Base-by-base conservation (phyloP, 2,329 filamentous ascomycete genomes). In the Calonectria henricotiae region DNA sequence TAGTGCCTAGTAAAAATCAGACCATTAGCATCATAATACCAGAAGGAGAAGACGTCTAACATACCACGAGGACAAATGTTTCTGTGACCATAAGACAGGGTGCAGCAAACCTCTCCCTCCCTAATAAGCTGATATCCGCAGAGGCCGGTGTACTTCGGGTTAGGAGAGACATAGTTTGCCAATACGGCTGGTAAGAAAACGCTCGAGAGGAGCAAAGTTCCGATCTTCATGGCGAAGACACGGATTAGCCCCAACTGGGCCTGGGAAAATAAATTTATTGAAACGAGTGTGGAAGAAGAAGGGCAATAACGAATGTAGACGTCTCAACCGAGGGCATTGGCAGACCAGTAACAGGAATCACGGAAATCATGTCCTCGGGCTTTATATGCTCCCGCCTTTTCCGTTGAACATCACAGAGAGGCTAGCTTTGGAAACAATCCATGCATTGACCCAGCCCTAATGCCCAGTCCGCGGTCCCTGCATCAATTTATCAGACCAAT, bases 171-270 rank as follows among this genome's bases (percentile, higher is more conserved):
- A 5, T 15, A 13, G 9, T 20, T 62, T 39, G 65, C 58, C 46
- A 55, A 46, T 6, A 46, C 32, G 11, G 39, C 41, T 39, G 65
- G 58, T 7, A 68, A 58, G 47, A 68, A 55, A 15, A 39, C 25
- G 47, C 58, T n/a, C 20, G 58, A 68, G 27, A 68, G 58, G 58
- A 68, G 27, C 13, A 68, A 25, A n/a, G 65, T 37, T 55, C 58
- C 46, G 8, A 68, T 30, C 39, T 49, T 68, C 65, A 68, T 68
- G 20, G 17, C 54, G 65, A 49, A 54, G 55, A 46, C 49, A 9
- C 23, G 25, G 44, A 15, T 41, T 35, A 44, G 44, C 17, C 20
- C 54, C 32, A 27, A 9, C n/a, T 58, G 30, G 30, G 15, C 41
- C 51, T 41, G n/a, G 20, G 60, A 41, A 67, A 35, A 43, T 17